Evolutionary conservation across 1,139 yeast genomes (phyloP).

Genomic region (Sugiyamaella castrensis): DNA sequence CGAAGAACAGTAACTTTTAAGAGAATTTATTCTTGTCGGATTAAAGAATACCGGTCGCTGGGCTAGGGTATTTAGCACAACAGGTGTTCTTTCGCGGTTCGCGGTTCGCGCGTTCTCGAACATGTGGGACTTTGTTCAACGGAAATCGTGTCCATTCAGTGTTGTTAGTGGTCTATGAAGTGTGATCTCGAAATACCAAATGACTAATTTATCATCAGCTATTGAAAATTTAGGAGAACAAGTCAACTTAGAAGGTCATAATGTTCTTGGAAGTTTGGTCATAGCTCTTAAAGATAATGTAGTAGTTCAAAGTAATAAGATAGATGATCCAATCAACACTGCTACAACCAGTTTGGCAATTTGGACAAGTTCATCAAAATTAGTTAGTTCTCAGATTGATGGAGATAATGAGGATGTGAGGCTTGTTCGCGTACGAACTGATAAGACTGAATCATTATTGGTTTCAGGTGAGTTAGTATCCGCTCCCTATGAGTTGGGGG

Average conservation of each 20-base stretch:
- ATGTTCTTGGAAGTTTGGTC: conserved; percentile 3
- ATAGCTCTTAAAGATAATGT: conserved; percentile 4
- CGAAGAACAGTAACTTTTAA: no score
- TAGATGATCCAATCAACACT: conserved; percentile 4
- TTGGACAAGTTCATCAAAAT: conserved; percentile 5
- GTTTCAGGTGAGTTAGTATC: conserved; percentile 9
- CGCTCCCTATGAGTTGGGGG: neutral
- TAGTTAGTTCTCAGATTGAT: neutral
- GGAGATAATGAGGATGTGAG: neutral
- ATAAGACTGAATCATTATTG: neutral
- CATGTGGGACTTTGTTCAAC: no score
- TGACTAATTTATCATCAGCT: conserved; percentile 2
- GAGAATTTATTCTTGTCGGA: no score
- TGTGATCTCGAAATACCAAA: neutral
- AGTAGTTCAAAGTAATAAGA: conserved; percentile 1
- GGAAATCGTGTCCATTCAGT: no score
- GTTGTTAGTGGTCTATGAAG: no score
- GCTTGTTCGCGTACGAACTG: conserved; percentile 3
- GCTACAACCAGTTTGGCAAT: conserved; percentile 4
- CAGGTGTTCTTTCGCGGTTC: no score
- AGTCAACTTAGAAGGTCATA: conserved; percentile 8
- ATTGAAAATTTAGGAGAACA: conserved; percentile 2
- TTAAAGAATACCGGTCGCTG: no score
- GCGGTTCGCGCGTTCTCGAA: no score
- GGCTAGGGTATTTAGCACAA: no score